A percentile compares a stretch with the other conserved stretches of the same genome.
These are phyloP conservation scores for Melampsora medusae DNA, from an alignment of 1,284 basidiomycete genomes.

Conservation along the genomic window DNA sequence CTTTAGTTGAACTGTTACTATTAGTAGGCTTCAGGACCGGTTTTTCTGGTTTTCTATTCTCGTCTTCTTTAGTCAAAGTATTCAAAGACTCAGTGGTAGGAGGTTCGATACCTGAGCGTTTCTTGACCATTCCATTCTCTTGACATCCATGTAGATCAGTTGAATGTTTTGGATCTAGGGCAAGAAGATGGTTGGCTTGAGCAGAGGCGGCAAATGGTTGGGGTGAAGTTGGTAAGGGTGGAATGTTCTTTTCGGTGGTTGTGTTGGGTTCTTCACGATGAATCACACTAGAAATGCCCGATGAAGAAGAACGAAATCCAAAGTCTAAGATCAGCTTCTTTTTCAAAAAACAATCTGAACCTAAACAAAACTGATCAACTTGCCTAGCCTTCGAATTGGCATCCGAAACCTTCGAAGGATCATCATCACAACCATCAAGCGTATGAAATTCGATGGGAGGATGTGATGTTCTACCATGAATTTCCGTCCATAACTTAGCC, in stretches of 20 bases:
- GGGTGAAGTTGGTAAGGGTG: neutral
- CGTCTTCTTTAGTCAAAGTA: slow-evolving; percentile 10
- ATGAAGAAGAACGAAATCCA: too few species aligned
- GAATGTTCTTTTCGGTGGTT: neutral
- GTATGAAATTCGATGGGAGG: slow-evolving; percentile 11
- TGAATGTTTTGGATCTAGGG: neutral
- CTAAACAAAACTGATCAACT: neutral
- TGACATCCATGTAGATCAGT: neutral
- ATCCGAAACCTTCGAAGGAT: neutral
- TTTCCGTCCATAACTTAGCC: slow-evolving; percentile 75
- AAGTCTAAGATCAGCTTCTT: neutral
- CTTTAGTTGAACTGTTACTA: neutral
- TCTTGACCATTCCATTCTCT: neutral
- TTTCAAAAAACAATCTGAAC: too few species aligned
- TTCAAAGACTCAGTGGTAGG: slow-evolving; percentile 3
- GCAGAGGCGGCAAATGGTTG: slow-evolving; percentile 4
- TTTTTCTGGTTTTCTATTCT: slow-evolving; percentile 19
- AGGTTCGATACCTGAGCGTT: neutral
- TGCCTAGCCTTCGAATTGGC: neutral
- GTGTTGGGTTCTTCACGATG: neutral
- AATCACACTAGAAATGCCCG: neutral
- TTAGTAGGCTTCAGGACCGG: neutral
- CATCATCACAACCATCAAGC: neutral
- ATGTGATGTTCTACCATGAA: slow-evolving; percentile 68
- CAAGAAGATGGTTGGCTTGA: neutral